Evolutionary conservation across 2,329 filamentous ascomycete genomes (phyloP), one percentile per base, ranked within the genome.

Genomic region (Stagonosporopsis chrysanthemi): DNA sequence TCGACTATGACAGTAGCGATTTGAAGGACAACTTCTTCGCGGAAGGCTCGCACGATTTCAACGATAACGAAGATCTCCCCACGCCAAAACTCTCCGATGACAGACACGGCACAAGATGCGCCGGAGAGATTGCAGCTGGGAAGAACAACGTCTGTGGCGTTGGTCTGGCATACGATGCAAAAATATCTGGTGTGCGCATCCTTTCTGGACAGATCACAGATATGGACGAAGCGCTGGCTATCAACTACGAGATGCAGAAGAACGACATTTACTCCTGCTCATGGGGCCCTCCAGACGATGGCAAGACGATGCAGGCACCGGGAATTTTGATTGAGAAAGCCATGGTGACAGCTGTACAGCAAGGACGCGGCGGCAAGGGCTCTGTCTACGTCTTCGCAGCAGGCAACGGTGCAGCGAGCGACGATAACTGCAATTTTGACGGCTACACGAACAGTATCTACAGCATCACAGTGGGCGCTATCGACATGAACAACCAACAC

Each of bases 401-500:
- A 64, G 95, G 95, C 57, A 99, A 99, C 72, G 95, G 95, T 56
- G 96, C 94, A 9, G 82, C 83, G 3, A 86, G 82, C 63, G 93
- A 91, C 43, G 95, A 99, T 76, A 98, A 99, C 78, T 99, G 95
- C 84, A 99, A 99, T 76, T 99, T 99, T 75, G 95, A 99, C 73
- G 95, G 95, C 36, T 99, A 99, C 78, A 99, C 95, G 58, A 99
- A 99, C 81, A 97, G 93, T 74, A 99, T 99, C 68, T 99, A 98
- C 83, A 97, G 92, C 75, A 95, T 99, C 68, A 97, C 93, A 0
- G 92, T 99, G 17, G 95, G 95, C 35, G 94, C 94, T 31, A 89
- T 99, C 61, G 93, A 97, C 74, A 85, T 91, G 57, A 87, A 90
- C 65, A 93, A 94, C 36, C 78, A 85, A n/a, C 94, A 98, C 72